Conservation (phyloP, 2,329 filamentous ascomycete genomes). For the Colletotrichum nymphaeae region DNA sequence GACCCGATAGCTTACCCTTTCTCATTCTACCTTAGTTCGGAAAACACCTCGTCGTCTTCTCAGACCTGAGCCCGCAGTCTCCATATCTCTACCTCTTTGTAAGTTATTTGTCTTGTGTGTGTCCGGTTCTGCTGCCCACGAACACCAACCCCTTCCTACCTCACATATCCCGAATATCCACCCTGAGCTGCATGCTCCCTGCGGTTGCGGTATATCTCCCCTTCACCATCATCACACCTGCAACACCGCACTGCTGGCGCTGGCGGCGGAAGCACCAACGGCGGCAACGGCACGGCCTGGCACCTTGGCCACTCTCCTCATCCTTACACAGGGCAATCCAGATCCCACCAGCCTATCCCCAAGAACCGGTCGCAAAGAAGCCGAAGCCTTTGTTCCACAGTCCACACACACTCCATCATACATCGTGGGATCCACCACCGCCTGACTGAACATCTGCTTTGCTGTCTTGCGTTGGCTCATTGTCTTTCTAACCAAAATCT, state of each 20-base stretch:
- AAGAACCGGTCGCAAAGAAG: constrained; percentile 22
- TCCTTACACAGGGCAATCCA: constrained; percentile 11
- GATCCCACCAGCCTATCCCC: not conserved
- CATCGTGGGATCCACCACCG: constrained; percentile 33
- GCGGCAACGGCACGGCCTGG: not conserved
- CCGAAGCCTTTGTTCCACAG: constrained; percentile 18
- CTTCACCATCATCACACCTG: constrained; percentile 8
- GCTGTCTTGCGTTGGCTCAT: constrained; percentile 4
- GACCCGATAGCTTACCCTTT: constrained; percentile 32
- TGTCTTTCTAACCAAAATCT: constrained; percentile 27
- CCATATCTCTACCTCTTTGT: constrained; percentile 8
- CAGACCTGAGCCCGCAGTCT: not conserved
- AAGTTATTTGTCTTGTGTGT: constrained; percentile 28
- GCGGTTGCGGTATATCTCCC: constrained; percentile 29
- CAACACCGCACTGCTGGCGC: constrained; percentile 1
- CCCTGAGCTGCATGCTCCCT: constrained; percentile 29
- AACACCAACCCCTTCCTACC: not conserved
- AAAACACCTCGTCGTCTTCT: constrained; percentile 1
- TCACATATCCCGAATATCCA: constrained; percentile 25
- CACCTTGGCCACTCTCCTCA: constrained; percentile 4
- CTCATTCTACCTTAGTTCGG: constrained; percentile 19
- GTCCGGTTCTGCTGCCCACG: not conserved
- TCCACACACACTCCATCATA: constrained; percentile 9
- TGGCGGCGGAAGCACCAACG: not conserved
- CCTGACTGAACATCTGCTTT: constrained; percentile 22